Conservation (phyloP, 2,329 filamentous ascomycete species). For the Teratosphaeria zuluensis region DNA sequence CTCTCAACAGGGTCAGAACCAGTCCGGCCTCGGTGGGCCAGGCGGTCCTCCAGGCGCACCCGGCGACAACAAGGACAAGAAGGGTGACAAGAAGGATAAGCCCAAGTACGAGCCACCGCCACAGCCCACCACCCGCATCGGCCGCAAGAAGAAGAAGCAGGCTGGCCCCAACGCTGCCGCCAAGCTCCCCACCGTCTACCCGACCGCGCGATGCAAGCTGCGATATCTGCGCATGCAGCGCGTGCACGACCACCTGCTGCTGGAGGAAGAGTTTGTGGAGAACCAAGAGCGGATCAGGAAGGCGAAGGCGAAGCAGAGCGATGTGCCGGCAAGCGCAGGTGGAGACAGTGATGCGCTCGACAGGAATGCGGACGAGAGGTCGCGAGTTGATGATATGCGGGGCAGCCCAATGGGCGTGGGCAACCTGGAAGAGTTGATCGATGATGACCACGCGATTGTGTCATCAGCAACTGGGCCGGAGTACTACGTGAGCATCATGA, state of each 20-base stretch:
- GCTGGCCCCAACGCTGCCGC: slow-evolving; percentile 88
- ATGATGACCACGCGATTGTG: slow-evolving; percentile 97
- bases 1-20: slow-evolving; percentile 59
- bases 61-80: slow-evolving; percentile 77
- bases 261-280: slow-evolving; percentile 98
- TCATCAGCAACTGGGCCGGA: slow-evolving; percentile 95
- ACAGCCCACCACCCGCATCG: slow-evolving; percentile 90
- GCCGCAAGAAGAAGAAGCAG: slow-evolving; percentile 96
- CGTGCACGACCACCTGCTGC: slow-evolving; percentile 90
- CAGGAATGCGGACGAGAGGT: slow-evolving; percentile 85
- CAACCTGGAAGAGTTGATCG: slow-evolving; percentile 95
- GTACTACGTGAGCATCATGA: slow-evolving; percentile 99
- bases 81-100: slow-evolving; percentile 88
- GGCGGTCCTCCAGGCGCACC: slow-evolving; percentile 51
- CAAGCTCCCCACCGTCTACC: slow-evolving; percentile 88
- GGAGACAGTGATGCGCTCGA: slow-evolving; percentile 70
- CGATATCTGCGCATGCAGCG: slow-evolving; percentile 96
- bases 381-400: slow-evolving; percentile 94
- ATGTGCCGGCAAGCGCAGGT: slow-evolving; percentile 46
- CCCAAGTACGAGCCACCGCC: slow-evolving; percentile 99
- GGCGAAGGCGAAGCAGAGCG: slow-evolving; percentile 70
- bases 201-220: slow-evolving; percentile 94
- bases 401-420: slow-evolving; percentile 98
- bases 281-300: slow-evolving; percentile 96
- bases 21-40: slow-evolving; percentile 68